Conservation (phyloP, 805 yeast species). For the Alloascoidea africana region DNA sequence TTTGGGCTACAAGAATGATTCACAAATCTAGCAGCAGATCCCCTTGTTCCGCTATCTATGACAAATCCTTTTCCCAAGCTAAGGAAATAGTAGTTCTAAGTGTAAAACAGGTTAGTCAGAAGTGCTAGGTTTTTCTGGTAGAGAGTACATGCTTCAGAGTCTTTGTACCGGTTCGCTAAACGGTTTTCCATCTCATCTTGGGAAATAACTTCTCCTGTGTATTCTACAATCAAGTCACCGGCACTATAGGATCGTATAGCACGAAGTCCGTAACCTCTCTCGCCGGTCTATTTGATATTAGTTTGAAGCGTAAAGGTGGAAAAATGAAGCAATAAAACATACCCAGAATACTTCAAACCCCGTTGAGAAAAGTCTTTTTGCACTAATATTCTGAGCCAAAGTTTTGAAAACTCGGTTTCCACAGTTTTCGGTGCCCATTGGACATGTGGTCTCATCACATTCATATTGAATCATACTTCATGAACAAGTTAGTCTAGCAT, state of each 20-base stretch:
- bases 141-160: constrained; percentile 7
- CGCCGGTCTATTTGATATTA: constrained; percentile 20
- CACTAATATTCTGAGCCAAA: constrained; percentile 9
- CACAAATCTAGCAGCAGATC: constrained; percentile 33
- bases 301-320: too few species aligned
- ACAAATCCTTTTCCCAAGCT: constrained; percentile 26
- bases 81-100: constrained; percentile 23
- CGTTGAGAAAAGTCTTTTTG: constrained; percentile 10
- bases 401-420: constrained; percentile 22
- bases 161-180: constrained; percentile 18
- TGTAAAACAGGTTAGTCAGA: neutral
- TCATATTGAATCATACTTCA: constrained; percentile 17
- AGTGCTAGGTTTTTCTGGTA: neutral
- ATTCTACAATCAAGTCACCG: constrained; percentile 27
- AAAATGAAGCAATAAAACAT: too few species aligned
- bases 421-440: constrained; percentile 17
- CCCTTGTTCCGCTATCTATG: constrained; percentile 28
- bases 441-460: constrained; percentile 19
- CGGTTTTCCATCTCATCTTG: constrained; percentile 23
- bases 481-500: too few species aligned
- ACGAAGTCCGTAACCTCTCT: constrained; percentile 27
- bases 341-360: constrained; percentile 17
- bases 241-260: constrained; percentile 22
- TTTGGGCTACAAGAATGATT: constrained; percentile 36
- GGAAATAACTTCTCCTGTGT: constrained; percentile 32